Evolutionary conservation across 2,329 filamentous ascomycete genomes (phyloP).

Genomic region (Macrophomina pseudophaseolina): DNA sequence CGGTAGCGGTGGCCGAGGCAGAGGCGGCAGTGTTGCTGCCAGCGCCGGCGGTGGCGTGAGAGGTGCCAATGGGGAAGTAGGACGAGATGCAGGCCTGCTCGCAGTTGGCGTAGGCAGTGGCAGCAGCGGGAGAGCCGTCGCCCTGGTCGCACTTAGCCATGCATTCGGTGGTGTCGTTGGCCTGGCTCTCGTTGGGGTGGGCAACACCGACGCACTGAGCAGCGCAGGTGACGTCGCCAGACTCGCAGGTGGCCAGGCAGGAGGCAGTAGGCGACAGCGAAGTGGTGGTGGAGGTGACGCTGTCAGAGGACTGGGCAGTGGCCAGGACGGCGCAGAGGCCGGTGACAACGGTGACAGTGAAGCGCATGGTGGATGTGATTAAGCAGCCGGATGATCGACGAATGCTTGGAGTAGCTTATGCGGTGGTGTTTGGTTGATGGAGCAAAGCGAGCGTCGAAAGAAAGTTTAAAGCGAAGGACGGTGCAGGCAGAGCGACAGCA

Average conservation of each 20-base stretch:
- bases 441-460: conserved; percentile 29
- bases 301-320: conserved; percentile 34
- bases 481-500: not conserved
- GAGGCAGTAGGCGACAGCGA: conserved; percentile 38
- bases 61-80: conserved; percentile 53
- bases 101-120: conserved; percentile 54
- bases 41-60: conserved; percentile 28
- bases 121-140: conserved; percentile 53
- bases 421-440: not conserved
- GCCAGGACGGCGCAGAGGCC: conserved; percentile 46
- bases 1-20: conserved; percentile 33
- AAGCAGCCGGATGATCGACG: conserved; percentile 23
- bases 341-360: conserved; percentile 50
- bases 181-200: conserved; percentile 57
- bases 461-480: conserved; percentile 27
- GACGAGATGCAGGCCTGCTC: conserved; percentile 56
- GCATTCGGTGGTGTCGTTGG: conserved; percentile 58
- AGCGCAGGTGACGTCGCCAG: conserved; percentile 56
- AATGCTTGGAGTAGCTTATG: conserved; percentile 18
- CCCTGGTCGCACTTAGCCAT: conserved; percentile 60
- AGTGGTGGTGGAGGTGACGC: conserved; percentile 42
- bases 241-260: conserved; percentile 46
- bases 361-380: conserved; percentile 45
- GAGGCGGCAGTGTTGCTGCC: conserved; percentile 33
- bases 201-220: conserved; percentile 58